Base-by-base conservation (phyloP, 352 stramenopile genomes). In the Aphanomyces cochlioides region DNA sequence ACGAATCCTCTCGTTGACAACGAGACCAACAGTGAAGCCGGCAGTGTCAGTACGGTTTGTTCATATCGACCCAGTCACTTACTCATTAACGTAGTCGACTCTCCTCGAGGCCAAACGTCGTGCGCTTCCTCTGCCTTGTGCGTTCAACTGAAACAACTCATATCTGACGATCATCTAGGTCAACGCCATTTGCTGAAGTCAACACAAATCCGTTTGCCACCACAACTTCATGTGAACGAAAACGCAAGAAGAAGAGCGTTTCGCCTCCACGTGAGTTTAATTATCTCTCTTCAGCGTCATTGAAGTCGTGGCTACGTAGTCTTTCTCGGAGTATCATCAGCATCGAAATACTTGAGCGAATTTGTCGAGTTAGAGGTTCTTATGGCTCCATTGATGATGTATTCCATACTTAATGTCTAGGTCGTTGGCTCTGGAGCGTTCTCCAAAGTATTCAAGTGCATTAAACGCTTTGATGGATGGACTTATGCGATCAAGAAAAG, bases 401-500 rank as follows among this genome's bases (percentile, higher is more conserved):
- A 4, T 17, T 6, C 5, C 17, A 64, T 41, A 48, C 21, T 61
- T 47, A 13, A 47, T 45, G 39, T 75, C 43, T 60, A 92, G 83
- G 66, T 93, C 58, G 74, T 95, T 41, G 87, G 87, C n/a, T 90
- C 84, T 7, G 87, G 87, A 1, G 87, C 84, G 19, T 95, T 95
- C 75, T 95, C 85, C 34, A 92, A 93, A 66, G 86, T 93, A 21
- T 93, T 82, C 75, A 93, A 92, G 77, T 91, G 83, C 67, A 76
- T 88, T 37, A 93, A 95, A 72, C 90, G 90, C 70, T 89, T 95
- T 43, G 87, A 95, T 73, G 87, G 87, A 19, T 93, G 85, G 85
- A 78, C 82, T 38, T 95, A 95, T 69, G 87, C 87, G 0, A 84
- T 95, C 47, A 95, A 95, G 77, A 93, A 93, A 70, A 91, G 83